phyloP scores from a whole-genome alignment of 1,139 yeast genomes.

The Geotrichum restrictum region DNA sequence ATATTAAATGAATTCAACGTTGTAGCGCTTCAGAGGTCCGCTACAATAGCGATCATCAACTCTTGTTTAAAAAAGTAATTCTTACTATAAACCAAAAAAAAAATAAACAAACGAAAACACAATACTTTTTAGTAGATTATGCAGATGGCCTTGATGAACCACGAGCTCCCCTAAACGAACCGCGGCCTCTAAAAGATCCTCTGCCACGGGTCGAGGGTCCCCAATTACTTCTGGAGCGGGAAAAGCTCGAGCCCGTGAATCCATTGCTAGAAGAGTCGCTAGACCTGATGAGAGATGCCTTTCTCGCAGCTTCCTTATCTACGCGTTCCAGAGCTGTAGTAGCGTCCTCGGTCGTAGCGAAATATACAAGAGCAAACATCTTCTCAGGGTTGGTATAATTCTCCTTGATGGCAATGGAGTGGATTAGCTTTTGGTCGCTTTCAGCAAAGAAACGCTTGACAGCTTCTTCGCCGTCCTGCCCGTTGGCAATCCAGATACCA shows the following conservation, averaged over 20 bases:
- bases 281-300: constrained; percentile 18
- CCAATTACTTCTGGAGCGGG: constrained; percentile 7
- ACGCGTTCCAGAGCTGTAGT: constrained; percentile 37
- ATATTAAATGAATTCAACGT: too few species aligned
- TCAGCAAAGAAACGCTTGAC: constrained; percentile 35
- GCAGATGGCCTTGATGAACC: constrained; percentile 4
- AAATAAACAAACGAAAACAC: constrained; percentile 2
- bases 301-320: constrained; percentile 29
- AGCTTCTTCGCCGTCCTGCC: constrained; percentile 36
- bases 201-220: constrained; percentile 13
- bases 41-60: too few species aligned
- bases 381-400: constrained; percentile 30
- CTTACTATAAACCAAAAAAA: neutral
- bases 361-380: constrained; percentile 41
- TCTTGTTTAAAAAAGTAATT: too few species aligned
- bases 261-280: constrained; percentile 8
- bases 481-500: constrained; percentile 42
- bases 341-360: constrained; percentile 38
- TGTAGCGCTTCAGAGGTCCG: too few species aligned
- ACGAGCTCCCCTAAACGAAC: constrained; percentile 6
- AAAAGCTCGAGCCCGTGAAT: neutral
- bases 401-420: constrained; percentile 34
- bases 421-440: constrained; percentile 36
- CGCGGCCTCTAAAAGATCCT: constrained; percentile 10
- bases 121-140: constrained; percentile 11